Percentiles rank a stretch among this genome's conserved stretches.
phyloP scores from a whole-genome alignment of 805 yeast genomes.

The Wickerhamiella kazuoi region DNA sequence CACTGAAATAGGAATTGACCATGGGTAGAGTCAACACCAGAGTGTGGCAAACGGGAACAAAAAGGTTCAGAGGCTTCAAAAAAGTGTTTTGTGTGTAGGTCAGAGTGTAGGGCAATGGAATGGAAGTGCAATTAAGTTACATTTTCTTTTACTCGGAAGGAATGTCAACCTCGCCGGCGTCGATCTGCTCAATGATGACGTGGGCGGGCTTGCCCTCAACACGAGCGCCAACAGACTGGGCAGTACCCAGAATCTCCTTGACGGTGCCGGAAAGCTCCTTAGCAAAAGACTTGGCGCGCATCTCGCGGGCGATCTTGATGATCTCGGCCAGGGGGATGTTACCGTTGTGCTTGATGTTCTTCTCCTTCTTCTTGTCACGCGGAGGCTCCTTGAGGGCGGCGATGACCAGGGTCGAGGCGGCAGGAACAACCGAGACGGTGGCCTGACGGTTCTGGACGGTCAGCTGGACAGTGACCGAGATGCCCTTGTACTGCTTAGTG shows the following conservation, averaged over 20 bases:
- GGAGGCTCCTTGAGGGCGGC: constrained; percentile 99
- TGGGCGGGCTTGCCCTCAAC: constrained; percentile 99
- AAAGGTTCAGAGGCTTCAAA: not conserved
- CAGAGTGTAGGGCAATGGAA: too few species aligned
- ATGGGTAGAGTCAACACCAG: constrained; percentile 39
- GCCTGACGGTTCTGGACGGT: constrained; percentile 99
- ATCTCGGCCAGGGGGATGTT: constrained; percentile 95
- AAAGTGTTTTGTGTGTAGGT: too few species aligned
- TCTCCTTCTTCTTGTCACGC: constrained; percentile 99
- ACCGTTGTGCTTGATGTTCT: constrained; percentile 98
- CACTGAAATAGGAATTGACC: constrained; percentile 8
- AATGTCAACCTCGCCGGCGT: constrained; percentile 89
- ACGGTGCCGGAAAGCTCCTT: constrained; percentile 91
- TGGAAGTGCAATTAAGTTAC: constrained; percentile 5
- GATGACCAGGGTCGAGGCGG: constrained; percentile 97
- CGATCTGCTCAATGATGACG: constrained; percentile 94
- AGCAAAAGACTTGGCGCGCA: constrained; percentile 96
- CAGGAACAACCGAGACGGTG: constrained; percentile 94
- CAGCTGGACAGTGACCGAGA: constrained; percentile 95
- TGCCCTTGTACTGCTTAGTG: constrained; percentile 97
- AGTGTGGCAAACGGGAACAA: constrained; percentile 63
- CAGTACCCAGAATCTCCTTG: constrained; percentile 98
- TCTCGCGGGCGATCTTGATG: constrained; percentile 90
- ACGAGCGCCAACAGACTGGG: constrained; percentile 99
- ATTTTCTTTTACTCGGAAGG: constrained; percentile 19